Conservation (phyloP, 2,329 filamentous ascomycete species). For the Paraconiothyrium brasiliense region DNA sequence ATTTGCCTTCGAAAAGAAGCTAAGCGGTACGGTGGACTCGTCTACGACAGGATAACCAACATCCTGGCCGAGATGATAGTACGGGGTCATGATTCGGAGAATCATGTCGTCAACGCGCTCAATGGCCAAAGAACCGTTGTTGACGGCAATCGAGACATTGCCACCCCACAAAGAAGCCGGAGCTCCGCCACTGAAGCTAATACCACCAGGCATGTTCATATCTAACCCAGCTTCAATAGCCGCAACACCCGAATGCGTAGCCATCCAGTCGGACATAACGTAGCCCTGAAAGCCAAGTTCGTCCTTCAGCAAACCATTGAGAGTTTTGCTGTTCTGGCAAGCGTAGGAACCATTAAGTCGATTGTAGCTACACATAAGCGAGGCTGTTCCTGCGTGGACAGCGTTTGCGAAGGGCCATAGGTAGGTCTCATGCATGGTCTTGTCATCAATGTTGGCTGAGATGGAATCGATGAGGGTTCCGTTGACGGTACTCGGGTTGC, state of each 20-base stretch:
- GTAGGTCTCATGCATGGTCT: conserved; percentile 72
- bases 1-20: conserved; percentile 26
- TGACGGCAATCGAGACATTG: conserved; percentile 49
- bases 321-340: conserved; percentile 49
- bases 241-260: conserved; percentile 54
- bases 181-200: conserved; percentile 25
- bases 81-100: conserved; percentile 56
- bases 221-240: conserved; percentile 59
- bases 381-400: conserved; percentile 64
- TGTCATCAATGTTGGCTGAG: conserved; percentile 69
- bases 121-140: conserved; percentile 53
- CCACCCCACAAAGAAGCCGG: conserved; percentile 44
- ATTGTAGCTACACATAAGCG: conserved; percentile 67
- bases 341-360: conserved; percentile 43
- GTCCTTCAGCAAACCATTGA: conserved; percentile 61
- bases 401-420: conserved; percentile 73
- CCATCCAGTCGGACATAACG: conserved; percentile 56
- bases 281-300: conserved; percentile 61
- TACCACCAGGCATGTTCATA: conserved; percentile 56
- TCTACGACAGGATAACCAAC: conserved; percentile 48
- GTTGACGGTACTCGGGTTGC: conserved; percentile 40
- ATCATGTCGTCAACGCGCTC: conserved; percentile 58
- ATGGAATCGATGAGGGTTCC: conserved; percentile 62
- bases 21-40: conserved; percentile 32
- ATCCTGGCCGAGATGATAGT: conserved; percentile 55